Percentiles rank a stretch among this genome's conserved stretches.
These are phyloP conservation scores for Nakazawaea ernobii DNA, from an alignment of 805 yeast genomes.

Conservation along the genomic window DNA sequence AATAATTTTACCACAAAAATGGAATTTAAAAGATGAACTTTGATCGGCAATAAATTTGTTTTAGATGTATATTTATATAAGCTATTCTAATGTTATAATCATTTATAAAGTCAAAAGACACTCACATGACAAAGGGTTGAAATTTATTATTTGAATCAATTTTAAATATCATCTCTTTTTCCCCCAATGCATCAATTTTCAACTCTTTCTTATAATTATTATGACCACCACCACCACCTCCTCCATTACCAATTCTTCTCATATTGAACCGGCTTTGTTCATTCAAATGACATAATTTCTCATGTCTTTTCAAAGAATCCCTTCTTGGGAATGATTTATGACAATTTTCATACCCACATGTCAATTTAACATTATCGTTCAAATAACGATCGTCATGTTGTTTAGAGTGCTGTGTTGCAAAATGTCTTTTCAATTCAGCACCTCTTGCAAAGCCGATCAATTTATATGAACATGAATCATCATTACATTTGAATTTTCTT, in stretches of 20 bases:
- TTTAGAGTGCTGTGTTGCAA: constrained; percentile 46
- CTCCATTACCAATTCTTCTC: constrained; percentile 13
- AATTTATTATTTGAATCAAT: too few species aligned
- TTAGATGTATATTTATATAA: too few species aligned
- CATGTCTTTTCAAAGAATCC: constrained; percentile 51
- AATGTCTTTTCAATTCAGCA: constrained; percentile 45
- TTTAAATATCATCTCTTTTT: too few species aligned
- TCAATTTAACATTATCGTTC: too few species aligned
- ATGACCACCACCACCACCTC: too few species aligned
- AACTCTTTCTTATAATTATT: too few species aligned
- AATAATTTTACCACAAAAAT: constrained; percentile 35
- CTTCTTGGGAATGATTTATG: constrained; percentile 43
- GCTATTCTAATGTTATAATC: too few species aligned
- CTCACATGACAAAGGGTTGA: too few species aligned
- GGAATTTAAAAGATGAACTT: constrained; percentile 20
- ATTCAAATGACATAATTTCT: constrained; percentile 44
- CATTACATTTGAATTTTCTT: constrained; percentile 40
- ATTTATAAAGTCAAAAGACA: too few species aligned
- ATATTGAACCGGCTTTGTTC: constrained; percentile 32
- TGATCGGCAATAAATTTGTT: too few species aligned
- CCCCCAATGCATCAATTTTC: too few species aligned
- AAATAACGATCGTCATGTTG: too few species aligned
- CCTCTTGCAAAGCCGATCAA: constrained; percentile 42
- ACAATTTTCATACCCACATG: constrained; percentile 28
- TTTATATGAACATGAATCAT: constrained; percentile 41